Evolutionary conservation across 2,329 filamentous ascomycete genomes (phyloP).

Genomic region (Sporothrix brunneoviolacea): DNA sequence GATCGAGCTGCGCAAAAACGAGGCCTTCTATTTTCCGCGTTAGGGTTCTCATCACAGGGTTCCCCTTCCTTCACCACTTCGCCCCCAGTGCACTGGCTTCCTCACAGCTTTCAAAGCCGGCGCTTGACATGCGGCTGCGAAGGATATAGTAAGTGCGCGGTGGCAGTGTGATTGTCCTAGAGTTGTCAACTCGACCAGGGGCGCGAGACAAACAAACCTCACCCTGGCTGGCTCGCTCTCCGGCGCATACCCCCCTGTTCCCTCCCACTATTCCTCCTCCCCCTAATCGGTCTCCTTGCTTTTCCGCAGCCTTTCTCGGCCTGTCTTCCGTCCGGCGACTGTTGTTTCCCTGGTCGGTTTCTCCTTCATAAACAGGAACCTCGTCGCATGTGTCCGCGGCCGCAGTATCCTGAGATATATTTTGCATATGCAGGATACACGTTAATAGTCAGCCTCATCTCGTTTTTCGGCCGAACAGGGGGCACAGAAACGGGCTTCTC

Average conservation of each 20-base stretch:
- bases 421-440: slow-evolving; percentile 1
- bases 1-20: not conserved
- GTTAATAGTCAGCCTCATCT: not conserved
- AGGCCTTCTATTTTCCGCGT: not conserved
- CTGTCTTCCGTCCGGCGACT: too few species aligned
- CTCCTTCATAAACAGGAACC: not conserved
- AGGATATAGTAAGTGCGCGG: too few species aligned
- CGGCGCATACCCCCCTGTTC: not conserved
- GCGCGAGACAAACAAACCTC: too few species aligned
- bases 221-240: too few species aligned
- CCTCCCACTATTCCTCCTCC: not conserved
- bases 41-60: not conserved
- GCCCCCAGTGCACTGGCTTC: not conserved
- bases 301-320: not conserved
- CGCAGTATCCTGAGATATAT: not conserved
- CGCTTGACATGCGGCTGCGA: too few species aligned
- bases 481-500: not conserved
- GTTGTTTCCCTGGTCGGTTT: too few species aligned
- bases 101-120: too few species aligned
- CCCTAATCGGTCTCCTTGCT: not conserved
- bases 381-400: not conserved
- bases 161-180: too few species aligned
- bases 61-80: slow-evolving; percentile 1
- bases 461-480: not conserved
- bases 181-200: too few species aligned